A percentile compares a stretch with the other conserved stretches of the same genome.
These are phyloP conservation scores for Xylaria sp. DNA, from an alignment of 2,329 filamentous ascomycete species.

Conservation along the genomic window DNA sequence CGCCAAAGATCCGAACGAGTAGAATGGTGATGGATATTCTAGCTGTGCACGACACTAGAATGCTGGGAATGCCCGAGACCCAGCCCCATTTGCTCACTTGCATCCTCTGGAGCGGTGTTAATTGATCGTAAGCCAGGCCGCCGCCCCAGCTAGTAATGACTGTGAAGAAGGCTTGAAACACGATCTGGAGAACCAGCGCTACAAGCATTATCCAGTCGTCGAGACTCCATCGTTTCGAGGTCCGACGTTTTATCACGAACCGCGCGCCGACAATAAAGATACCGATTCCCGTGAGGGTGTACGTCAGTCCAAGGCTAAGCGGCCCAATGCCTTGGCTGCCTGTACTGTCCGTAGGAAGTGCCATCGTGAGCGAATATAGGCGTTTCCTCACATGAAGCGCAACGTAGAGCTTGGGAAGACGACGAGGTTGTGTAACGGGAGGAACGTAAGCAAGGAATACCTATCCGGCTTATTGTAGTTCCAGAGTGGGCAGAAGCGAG, in stretches of 20 bases:
- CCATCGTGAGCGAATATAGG: not conserved
- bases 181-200: conserved; percentile 17
- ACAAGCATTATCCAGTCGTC: conserved; percentile 26
- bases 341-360: not conserved
- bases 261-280: not conserved
- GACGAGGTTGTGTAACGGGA: not conserved
- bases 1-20: conserved; percentile 29
- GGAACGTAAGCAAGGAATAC: conserved; percentile 7
- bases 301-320: not conserved
- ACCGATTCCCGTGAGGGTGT: not conserved
- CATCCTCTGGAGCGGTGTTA: not conserved
- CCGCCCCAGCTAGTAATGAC: not conserved
- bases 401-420: not conserved
- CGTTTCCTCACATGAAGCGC: not conserved
- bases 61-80: not conserved
- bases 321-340: conserved; percentile 3
- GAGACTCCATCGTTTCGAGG: not conserved
- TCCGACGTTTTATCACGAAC: not conserved
- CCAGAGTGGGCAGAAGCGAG: not conserved
- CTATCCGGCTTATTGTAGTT: not conserved
- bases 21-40: conserved; percentile 32
- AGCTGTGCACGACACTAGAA: conserved; percentile 14
- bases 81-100: conserved; percentile 6
- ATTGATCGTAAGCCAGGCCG: not conserved
- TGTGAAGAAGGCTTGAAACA: conserved; percentile 1